Evolutionary conservation across 306 rosid genomes (phyloP).

Genomic region (Cicer pinnatifidum): DNA sequence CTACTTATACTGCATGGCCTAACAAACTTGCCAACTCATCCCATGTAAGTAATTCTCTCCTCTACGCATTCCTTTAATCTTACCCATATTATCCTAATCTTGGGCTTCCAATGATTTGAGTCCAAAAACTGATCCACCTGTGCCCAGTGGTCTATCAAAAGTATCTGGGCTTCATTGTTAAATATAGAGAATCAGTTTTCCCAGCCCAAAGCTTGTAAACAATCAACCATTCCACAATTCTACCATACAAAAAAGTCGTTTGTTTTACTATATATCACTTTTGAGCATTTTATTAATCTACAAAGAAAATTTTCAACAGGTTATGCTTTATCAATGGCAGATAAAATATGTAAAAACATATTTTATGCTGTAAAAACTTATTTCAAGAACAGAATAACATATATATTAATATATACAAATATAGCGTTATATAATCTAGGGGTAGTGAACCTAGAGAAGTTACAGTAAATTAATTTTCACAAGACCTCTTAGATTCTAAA

Average conservation of each 20-base stretch:
- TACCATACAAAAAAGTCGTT: background rate
- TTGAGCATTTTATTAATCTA: slow-evolving; percentile 34
- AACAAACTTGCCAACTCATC: background rate
- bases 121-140: too few relatives aligned
- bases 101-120: too few relatives aligned
- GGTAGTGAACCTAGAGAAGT: slow-evolving; percentile 21
- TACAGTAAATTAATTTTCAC: slow-evolving; percentile 21
- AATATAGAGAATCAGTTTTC: slow-evolving; percentile 10
- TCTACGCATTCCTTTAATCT: background rate
- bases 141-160: background rate
- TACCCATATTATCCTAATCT: too few relatives aligned
- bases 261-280: slow-evolving; percentile 19
- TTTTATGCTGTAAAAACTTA: background rate
- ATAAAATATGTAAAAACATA: slow-evolving; percentile 3
- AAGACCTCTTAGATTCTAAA: slow-evolving; percentile 38
- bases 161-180: slow-evolving; percentile 7
- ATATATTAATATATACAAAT: slow-evolving; percentile 19
- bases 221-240: background rate
- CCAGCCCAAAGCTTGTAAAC: slow-evolving; percentile 1
- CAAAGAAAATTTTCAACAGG: slow-evolving; percentile 2
- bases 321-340: slow-evolving; percentile 12
- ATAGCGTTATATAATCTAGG: slow-evolving; percentile 13
- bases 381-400: slow-evolving; percentile 9
- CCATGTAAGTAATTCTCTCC: background rate
- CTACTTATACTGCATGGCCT: background rate